A percentile compares a stretch with the other conserved stretches of the same genome.
These are phyloP conservation scores for Arabidopsis arenosa DNA, from an alignment of 345 rosid genomes.

Conservation along the genomic window DNA sequence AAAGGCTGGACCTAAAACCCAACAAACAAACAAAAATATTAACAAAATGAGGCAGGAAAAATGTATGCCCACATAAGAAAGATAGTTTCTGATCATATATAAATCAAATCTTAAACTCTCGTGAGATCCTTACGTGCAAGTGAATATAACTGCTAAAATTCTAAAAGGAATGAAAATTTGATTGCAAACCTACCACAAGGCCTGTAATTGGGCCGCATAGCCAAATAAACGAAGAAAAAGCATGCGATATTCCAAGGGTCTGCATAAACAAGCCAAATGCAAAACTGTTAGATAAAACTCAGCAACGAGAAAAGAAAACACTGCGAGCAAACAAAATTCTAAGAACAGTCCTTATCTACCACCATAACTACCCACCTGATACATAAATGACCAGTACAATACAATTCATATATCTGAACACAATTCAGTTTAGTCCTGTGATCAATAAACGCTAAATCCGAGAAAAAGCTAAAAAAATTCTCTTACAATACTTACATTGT, in stretches of 20 bases:
- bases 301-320: not conserved
- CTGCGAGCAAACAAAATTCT: conserved; percentile 4
- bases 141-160: not conserved
- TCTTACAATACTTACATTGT: not conserved
- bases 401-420: not conserved
- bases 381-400: conserved; percentile 9
- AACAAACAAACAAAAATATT: conserved; percentile 35
- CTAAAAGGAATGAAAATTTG: not conserved
- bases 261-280: conserved; percentile 56
- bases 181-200: conserved; percentile 79
- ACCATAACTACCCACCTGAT: conserved; percentile 7
- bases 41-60: conserved; percentile 1
- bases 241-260: conserved; percentile 94
- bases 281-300: conserved; percentile 35
- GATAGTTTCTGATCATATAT: not conserved
- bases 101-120: not conserved
- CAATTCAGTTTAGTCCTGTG: not conserved
- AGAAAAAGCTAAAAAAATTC: not conserved
- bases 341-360: not conserved
- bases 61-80: conserved; percentile 36
- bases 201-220: conserved; percentile 98
- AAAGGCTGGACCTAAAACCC: conserved; percentile 90
- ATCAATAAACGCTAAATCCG: not conserved
- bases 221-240: conserved; percentile 98
- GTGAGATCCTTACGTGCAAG: not conserved